A percentile compares a stretch with the other conserved stretches of the same genome.
Conservation (phyloP, 192 early-diverging fungal genomes). For the Coemansia sp. region DNA sequence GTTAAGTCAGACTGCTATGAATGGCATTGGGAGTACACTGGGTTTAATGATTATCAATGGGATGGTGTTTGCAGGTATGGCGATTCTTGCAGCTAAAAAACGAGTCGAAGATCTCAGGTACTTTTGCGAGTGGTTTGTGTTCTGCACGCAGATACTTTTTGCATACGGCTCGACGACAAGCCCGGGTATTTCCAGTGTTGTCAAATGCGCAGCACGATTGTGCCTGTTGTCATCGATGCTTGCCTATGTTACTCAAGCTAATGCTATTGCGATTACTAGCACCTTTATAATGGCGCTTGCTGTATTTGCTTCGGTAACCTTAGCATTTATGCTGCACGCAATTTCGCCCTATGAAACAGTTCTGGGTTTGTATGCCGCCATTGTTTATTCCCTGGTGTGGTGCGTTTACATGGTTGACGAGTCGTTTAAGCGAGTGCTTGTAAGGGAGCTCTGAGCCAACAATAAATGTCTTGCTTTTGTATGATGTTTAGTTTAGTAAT, state of each 20-base stretch:
- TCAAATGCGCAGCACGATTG: not conserved
- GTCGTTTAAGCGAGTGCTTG: not conserved
- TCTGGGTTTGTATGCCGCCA: not conserved
- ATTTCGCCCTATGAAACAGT: not conserved
- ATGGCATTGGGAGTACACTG: not conserved
- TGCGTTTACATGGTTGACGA: not conserved
- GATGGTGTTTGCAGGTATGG: not conserved
- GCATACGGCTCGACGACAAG: not conserved
- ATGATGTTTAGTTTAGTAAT: not conserved
- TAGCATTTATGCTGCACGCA: not conserved
- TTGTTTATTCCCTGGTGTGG: not conserved
- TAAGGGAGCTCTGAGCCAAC: not conserved
- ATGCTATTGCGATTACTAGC: not conserved
- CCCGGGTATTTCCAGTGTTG: not conserved
- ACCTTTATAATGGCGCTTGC: not conserved
- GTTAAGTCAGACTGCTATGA: not conserved
- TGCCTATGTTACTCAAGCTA: not conserved
- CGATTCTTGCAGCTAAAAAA: not conserved
- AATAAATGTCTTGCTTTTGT: not conserved
- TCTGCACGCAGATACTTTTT: slow-evolving; percentile 3
- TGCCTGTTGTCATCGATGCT: not conserved
- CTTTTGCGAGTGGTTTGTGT: not conserved
- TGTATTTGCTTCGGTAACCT: not conserved
- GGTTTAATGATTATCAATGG: not conserved
- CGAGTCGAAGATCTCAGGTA: not conserved